Base-by-base conservation (phyloP, 352 stramenopile species). In the Globisporangium spiculum region DNA sequence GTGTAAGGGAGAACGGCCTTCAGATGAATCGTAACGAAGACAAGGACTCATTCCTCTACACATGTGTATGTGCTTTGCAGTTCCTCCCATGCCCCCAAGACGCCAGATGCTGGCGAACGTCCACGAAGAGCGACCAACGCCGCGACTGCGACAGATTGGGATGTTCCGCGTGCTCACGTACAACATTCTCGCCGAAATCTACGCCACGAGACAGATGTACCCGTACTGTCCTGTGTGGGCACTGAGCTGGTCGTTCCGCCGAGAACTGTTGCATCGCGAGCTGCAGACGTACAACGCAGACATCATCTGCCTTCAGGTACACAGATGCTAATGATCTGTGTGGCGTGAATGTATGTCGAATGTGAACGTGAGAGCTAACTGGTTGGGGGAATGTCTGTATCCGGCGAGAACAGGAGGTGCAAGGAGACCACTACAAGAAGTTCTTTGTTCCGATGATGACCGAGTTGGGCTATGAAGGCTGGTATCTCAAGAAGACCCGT, bases 401-500 rank as follows among this genome's bases (percentile, higher is more conserved):
- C 7, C 7, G 32, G 4, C 27, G 10, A 12, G 24, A n/a, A 30
- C 91, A 99, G 81, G 98, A 99, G 78, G 96, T 99, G 7, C 97
- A 99, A 89, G 94, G 94, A 4, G 97, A 99, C 71, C 96, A 99
- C 68, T 99, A 99, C 78, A 98, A 99, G 72, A 94, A 89, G 66
- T 97, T 98, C 77, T 90, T 99, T 65, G 92, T 98, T 63, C 94
- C 94, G 24, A 86, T 98, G 71, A 97, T 99, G 83, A 80, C 87
- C 26, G 91, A 98, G 44, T 90, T 86, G 72, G 98, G 98, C 2
- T 99, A 99, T 69, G 96, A 99, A 75, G 97, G 97, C 53, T 93
- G 98, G 66, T 99, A 98, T 78, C 96, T 99, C 71, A 96, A 99
- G 76, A 99, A 99, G 80, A 99, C 97, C 10, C 87, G 97, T 32